phyloP scores from a whole-genome alignment of 2,329 filamentous ascomycete species.

The Cadophora malorum region DNA sequence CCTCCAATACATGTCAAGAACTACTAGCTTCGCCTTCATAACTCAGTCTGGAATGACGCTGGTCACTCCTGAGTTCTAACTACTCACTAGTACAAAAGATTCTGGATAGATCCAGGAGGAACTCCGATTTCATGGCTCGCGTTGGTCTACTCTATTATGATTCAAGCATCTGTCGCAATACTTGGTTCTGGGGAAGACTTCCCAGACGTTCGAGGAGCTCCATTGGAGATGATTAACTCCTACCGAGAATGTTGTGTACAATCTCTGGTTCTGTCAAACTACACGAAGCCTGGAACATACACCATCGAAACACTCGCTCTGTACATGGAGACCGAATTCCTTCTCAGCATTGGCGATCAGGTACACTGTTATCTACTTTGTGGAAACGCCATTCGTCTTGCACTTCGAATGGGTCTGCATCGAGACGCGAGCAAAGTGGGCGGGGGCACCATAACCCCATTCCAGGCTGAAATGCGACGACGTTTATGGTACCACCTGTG shows the following conservation, averaged over 20 bases:
- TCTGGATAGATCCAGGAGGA: conserved; percentile 53
- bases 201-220: conserved; percentile 52
- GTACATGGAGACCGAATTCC: conserved; percentile 57
- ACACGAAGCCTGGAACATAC: conserved; percentile 54
- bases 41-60: background rate
- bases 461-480: conserved; percentile 77
- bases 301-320: conserved; percentile 59
- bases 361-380: conserved; percentile 61
- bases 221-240: conserved; percentile 54
- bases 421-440: conserved; percentile 51
- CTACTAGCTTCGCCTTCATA: background rate
- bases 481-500: conserved; percentile 61
- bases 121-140: conserved; percentile 56
- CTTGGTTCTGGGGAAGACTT: conserved; percentile 52
- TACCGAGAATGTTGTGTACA: conserved; percentile 59
- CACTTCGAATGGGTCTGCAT: conserved; percentile 65
- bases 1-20: background rate
- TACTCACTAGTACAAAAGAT: conserved; percentile 52
- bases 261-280: conserved; percentile 57
- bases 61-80: background rate
- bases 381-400: conserved; percentile 57
- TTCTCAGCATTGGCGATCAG: conserved; percentile 57
- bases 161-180: conserved; percentile 48
- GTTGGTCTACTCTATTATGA: conserved; percentile 49
- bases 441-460: conserved; percentile 63